Evolutionary conservation across 352 stramenopile species (phyloP).

Genomic region (Poterioochromonas sp.): DNA sequence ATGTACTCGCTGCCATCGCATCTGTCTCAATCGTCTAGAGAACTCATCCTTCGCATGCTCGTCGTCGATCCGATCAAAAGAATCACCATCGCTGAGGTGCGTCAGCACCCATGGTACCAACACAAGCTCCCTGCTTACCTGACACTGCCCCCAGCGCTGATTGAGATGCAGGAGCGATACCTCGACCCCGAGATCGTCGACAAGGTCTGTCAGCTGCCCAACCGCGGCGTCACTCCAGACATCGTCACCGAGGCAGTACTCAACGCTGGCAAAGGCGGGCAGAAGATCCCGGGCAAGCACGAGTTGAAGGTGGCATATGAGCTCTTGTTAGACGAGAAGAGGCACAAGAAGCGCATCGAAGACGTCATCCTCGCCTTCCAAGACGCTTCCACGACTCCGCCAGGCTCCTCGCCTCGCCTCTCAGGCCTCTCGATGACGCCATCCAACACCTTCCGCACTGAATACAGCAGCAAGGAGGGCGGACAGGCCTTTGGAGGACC

Average conservation of each 20-base stretch:
- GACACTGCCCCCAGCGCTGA: constrained; percentile 75
- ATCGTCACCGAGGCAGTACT: constrained; percentile 51
- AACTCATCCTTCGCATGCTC: constrained; percentile 96
- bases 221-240: constrained; percentile 35
- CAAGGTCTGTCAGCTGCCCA: constrained; percentile 51
- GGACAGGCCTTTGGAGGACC: not conserved
- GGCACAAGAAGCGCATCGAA: constrained; percentile 26
- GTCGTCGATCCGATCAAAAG: constrained; percentile 98
- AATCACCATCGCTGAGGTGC: constrained; percentile 96
- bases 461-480: not conserved
- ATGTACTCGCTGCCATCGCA: constrained; percentile 96
- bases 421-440: not conserved
- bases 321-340: constrained; percentile 93
- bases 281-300: not conserved
- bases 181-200: constrained; percentile 62
- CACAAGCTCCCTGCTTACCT: constrained; percentile 94
- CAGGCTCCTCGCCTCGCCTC: not conserved
- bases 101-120: constrained; percentile 95
- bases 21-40: constrained; percentile 82
- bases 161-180: constrained; percentile 81
- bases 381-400: constrained; percentile 28
- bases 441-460: not conserved
- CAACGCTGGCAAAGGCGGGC: constrained; percentile 42
- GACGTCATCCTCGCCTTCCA: constrained; percentile 27
- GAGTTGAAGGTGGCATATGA: constrained; percentile 89